Evolutionary conservation across 768 basidiomycete species (phyloP).

Genomic region (Nidularia pulvinata): DNA sequence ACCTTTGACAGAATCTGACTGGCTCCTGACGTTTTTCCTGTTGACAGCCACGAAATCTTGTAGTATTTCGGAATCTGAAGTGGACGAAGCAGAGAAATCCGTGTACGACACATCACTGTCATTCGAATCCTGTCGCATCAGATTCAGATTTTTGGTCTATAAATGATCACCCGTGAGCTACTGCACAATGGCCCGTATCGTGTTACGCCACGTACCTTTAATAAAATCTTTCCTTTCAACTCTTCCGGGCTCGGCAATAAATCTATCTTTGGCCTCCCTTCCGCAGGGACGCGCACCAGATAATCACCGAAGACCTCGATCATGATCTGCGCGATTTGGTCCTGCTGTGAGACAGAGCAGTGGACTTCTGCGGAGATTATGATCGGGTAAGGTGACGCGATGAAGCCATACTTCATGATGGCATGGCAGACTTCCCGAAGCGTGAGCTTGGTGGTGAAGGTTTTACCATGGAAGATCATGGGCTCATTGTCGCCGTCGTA

Average conservation of each 20-base stretch:
- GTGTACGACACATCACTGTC: slow-evolving; percentile 19
- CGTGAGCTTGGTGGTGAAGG: slow-evolving; percentile 82
- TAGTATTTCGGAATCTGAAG: slow-evolving; percentile 20
- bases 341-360: slow-evolving; percentile 79
- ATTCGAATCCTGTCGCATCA: slow-evolving; percentile 21
- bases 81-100: slow-evolving; percentile 22
- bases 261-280: slow-evolving; percentile 44
- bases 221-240: slow-evolving; percentile 73
- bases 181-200: not conserved
- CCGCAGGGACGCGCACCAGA: slow-evolving; percentile 26
- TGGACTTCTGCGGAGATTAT: slow-evolving; percentile 95
- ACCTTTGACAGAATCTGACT: slow-evolving; percentile 29
- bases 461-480: slow-evolving; percentile 87
- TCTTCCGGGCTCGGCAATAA: slow-evolving; percentile 87
- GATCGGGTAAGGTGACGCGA: slow-evolving; percentile 88
- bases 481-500: slow-evolving; percentile 89
- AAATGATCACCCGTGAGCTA: not conserved
- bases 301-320: slow-evolving; percentile 41
- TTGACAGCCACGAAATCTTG: slow-evolving; percentile 13
- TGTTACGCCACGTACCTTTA: slow-evolving; percentile 56
- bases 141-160: slow-evolving; percentile 78
- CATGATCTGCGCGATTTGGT: slow-evolving; percentile 77
- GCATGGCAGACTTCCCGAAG: slow-evolving; percentile 82
- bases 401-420: slow-evolving; percentile 88
- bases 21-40: slow-evolving; percentile 10